Evolutionary conservation across 2,329 filamentous ascomycete genomes (phyloP).

Genomic region (Fusarium bulbicola): DNA sequence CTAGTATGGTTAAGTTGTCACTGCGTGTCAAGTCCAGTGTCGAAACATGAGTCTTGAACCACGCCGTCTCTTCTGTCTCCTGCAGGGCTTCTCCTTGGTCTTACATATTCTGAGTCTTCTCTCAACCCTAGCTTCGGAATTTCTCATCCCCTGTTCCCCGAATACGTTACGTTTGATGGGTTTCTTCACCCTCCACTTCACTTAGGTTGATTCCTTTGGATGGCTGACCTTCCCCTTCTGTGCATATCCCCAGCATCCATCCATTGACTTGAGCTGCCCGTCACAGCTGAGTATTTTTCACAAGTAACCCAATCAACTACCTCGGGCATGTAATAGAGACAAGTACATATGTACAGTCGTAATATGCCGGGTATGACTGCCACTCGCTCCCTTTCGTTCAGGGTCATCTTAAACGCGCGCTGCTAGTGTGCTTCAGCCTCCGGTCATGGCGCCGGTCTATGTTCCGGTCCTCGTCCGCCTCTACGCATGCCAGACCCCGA

Average conservation of each 20-base stretch:
- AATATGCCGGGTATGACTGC: neutral
- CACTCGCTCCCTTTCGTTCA: neutral
- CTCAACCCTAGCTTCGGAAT: slow-evolving; percentile 18
- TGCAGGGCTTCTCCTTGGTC: neutral
- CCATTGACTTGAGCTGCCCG: neutral
- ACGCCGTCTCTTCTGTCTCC: neutral
- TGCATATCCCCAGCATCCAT: slow-evolving; percentile 16
- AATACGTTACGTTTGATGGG: slow-evolving; percentile 4
- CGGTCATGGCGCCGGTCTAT: slow-evolving; percentile 10
- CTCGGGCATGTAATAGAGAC: neutral
- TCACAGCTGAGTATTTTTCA: neutral
- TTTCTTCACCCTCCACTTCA: slow-evolving; percentile 3
- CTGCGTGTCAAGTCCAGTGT: neutral
- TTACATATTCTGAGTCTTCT: neutral
- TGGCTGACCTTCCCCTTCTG: slow-evolving; percentile 31
- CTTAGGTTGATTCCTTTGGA: slow-evolving; percentile 7
- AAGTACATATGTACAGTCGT: neutral
- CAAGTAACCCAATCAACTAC: neutral
- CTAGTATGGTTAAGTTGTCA: neutral
- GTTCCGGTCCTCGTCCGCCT: slow-evolving; percentile 13
- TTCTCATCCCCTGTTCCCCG: slow-evolving; percentile 30
- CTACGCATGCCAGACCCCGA: neutral
- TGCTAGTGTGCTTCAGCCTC: neutral
- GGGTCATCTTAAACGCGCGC: slow-evolving; percentile 4
- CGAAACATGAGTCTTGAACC: neutral